Conservation (phyloP, 1,284 basidiomycete species). For the Schizopora paradoxa region DNA sequence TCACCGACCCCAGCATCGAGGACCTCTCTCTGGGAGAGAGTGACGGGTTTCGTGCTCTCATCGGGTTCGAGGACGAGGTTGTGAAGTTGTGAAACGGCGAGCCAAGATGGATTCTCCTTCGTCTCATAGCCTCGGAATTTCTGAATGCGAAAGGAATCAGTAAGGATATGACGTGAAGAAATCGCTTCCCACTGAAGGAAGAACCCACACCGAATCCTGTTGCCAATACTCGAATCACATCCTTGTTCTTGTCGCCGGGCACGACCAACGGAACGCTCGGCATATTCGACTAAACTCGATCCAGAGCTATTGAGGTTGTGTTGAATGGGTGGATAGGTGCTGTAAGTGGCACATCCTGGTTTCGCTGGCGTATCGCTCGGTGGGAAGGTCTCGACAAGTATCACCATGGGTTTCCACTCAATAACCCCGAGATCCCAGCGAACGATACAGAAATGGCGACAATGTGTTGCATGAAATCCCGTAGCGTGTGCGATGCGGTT, state of each 20-base stretch:
- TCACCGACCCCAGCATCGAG: background rate
- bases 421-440: too few species aligned
- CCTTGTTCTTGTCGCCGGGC: constrained; percentile 17
- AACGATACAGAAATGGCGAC: too few species aligned
- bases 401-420: too few species aligned
- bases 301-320: too few species aligned
- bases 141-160: constrained; percentile 26
- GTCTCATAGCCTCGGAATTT: constrained; percentile 52
- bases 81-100: constrained; percentile 52
- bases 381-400: too few species aligned
- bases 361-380: too few species aligned
- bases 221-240: constrained; percentile 43
- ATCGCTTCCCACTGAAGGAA: constrained; percentile 13
- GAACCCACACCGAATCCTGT: constrained; percentile 57
- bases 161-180: constrained; percentile 17
- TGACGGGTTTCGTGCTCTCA: constrained; percentile 29
- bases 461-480: too few species aligned
- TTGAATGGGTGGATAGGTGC: too few species aligned
- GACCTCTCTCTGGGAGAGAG: constrained; percentile 18
- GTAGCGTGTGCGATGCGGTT: too few species aligned
- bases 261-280: constrained; percentile 13
- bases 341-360: too few species aligned
- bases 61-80: constrained; percentile 43
- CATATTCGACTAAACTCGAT: too few species aligned
- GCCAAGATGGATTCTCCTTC: constrained; percentile 58